These are phyloP conservation scores for Cladophialophora exuberans DNA, from an alignment of 2,329 filamentous ascomycete species.

Conservation along the genomic window DNA sequence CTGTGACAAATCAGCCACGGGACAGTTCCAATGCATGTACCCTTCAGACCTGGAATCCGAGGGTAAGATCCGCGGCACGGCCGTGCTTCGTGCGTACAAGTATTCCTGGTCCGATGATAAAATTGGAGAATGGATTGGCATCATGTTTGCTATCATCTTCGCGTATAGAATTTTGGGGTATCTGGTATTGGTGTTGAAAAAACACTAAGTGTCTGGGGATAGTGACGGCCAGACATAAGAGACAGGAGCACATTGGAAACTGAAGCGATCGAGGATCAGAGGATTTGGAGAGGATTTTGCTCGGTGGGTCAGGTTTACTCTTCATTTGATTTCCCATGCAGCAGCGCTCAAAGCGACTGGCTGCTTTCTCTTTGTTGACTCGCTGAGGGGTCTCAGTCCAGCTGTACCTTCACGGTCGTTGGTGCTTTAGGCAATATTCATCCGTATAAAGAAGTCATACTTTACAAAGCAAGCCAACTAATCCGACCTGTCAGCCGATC, in stretches of 20 bases:
- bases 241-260: background rate
- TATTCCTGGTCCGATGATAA: constrained; percentile 65
- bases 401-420: no score
- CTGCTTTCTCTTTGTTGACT: no score
- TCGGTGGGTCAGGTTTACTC: no score
- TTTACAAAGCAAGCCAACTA: no score
- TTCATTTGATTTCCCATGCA: no score
- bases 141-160: constrained; percentile 74
- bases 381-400: no score
- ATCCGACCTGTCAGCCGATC: no score
- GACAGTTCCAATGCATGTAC: constrained; percentile 71
- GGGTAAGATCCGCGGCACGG: constrained; percentile 72
- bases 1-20: constrained; percentile 52
- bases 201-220: constrained; percentile 1
- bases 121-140: constrained; percentile 72
- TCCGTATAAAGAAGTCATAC: no score
- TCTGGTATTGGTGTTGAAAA: constrained; percentile 22
- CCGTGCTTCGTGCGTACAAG: constrained; percentile 70
- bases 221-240: background rate
- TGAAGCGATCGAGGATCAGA: no score
- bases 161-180: constrained; percentile 66
- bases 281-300: no score
- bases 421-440: no score
- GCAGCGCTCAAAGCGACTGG: no score
- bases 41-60: constrained; percentile 61